phyloP scores from a whole-genome alignment of 2,329 filamentous ascomycete species.

The Verticillium klebahnii region DNA sequence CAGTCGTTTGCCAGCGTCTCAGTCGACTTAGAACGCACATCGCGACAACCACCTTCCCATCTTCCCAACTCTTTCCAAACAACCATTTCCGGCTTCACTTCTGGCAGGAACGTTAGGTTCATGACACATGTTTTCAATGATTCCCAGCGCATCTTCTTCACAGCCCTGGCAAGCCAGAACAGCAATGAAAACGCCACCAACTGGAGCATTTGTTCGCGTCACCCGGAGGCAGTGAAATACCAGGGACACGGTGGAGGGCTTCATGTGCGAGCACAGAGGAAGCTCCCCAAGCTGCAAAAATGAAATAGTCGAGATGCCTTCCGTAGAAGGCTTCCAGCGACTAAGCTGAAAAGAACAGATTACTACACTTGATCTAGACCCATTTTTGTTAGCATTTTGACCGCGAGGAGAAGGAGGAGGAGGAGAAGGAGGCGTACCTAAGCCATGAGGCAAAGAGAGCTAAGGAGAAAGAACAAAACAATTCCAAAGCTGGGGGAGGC shows the following conservation, averaged over 20 bases:
- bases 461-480: conserved; percentile 31
- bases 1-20: not conserved
- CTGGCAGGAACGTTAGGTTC: not conserved
- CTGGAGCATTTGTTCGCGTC: conserved; percentile 49
- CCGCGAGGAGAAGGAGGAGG: not conserved
- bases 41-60: not conserved
- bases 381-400: conserved; percentile 1
- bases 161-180: conserved; percentile 43
- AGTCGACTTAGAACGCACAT: not conserved
- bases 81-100: not conserved
- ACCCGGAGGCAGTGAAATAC: conserved; percentile 67
- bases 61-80: no score
- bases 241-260: conserved; percentile 59
- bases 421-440: not conserved
- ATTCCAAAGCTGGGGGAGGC: not conserved
- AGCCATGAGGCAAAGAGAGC: conserved; percentile 31
- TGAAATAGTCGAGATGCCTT: conserved; percentile 65
- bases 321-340: conserved; percentile 67
- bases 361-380: conserved; percentile 71
- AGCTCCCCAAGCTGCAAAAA: conserved; percentile 53
- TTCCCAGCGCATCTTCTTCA: conserved; percentile 43
- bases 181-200: conserved; percentile 49
- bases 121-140: not conserved
- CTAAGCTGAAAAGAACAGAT: conserved; percentile 83
- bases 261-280: conserved; percentile 66